Evolutionary conservation across 129 eudicot species (phyloP).

Genomic region (Pulicaria dysenterica): DNA sequence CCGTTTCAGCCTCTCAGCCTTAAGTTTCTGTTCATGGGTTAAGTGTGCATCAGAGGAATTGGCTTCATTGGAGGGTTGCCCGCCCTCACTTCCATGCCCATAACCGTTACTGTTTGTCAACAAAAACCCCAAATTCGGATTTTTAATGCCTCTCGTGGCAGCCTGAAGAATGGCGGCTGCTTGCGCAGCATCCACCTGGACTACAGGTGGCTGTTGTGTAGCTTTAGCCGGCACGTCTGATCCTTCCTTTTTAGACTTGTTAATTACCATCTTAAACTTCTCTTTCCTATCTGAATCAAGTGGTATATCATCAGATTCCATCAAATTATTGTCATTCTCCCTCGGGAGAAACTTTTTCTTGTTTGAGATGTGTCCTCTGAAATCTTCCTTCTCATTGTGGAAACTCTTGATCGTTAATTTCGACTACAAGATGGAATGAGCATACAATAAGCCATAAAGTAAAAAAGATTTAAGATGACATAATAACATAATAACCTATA

Average conservation of each 20-base stretch:
- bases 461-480: neutral
- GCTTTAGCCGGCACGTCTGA: constrained; percentile 53
- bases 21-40: constrained; percentile 71
- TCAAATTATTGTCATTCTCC: constrained; percentile 34
- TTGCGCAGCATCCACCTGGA: constrained; percentile 74
- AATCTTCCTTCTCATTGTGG: constrained; percentile 45
- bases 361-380: constrained; percentile 34
- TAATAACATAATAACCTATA: neutral
- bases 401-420: constrained; percentile 51
- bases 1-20: constrained; percentile 83
- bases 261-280: constrained; percentile 85
- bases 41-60: constrained; percentile 55
- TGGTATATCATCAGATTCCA: constrained; percentile 52
- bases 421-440: constrained; percentile 44
- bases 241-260: constrained; percentile 71
- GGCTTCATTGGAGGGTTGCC: constrained; percentile 39
- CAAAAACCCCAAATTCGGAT: constrained; percentile 51
- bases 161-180: constrained; percentile 99
- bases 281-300: constrained; percentile 79
- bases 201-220: constrained; percentile 43
- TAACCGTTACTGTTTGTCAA: neutral
- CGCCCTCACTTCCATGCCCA: neutral
- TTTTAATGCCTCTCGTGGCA: constrained; percentile 84
- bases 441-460: constrained; percentile 14
- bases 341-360: constrained; percentile 39